These are phyloP conservation scores for Paramecium octaurelia DNA, from an alignment of 73 alveolate genomes.

Conservation along the genomic window DNA sequence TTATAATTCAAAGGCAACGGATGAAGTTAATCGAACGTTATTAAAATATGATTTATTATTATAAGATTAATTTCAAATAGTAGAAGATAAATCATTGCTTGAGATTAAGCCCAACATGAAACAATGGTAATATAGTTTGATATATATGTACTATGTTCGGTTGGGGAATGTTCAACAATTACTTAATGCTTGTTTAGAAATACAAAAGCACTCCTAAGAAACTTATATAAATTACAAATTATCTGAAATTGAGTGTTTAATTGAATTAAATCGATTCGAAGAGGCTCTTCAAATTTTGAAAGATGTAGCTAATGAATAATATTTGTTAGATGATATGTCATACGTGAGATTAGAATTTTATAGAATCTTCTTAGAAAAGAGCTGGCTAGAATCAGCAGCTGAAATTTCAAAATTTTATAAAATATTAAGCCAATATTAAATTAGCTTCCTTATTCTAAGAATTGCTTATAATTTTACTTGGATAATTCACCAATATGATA, in stretches of 20 bases:
- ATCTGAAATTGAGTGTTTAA: neutral
- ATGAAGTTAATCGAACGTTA: neutral
- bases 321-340: neutral
- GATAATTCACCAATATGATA: neutral
- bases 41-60: neutral
- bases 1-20: no score
- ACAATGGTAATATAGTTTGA: neutral
- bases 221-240: neutral
- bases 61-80: neutral
- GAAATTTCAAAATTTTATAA: no score
- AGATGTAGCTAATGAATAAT: neutral
- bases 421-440: no score
- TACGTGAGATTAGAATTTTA: neutral
- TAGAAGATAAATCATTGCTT: neutral
- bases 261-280: neutral
- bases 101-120: neutral
- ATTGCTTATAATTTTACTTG: neutral
- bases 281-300: neutral
- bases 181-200: neutral
- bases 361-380: neutral
- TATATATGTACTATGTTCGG: neutral
- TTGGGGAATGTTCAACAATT: neutral
- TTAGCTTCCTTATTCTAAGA: neutral
- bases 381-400: neutral
- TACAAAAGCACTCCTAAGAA: neutral